phyloP scores from a whole-genome alignment of 129 eudicot species.

The Rutidosis leptorrhynchoides region DNA sequence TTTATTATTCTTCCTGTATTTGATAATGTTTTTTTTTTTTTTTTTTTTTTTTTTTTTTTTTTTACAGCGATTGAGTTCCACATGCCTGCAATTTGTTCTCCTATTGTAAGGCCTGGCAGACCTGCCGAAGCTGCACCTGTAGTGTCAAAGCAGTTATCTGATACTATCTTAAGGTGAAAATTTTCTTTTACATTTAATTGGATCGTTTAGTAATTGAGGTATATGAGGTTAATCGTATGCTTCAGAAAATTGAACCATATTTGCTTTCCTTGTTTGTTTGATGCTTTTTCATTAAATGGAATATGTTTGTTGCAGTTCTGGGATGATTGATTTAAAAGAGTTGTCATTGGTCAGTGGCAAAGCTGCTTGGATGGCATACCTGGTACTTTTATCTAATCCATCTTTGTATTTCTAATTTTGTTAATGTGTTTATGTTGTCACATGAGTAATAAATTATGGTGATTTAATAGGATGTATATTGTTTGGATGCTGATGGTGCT shows the following conservation, averaged over 20 bases:
- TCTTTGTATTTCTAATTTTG: background rate
- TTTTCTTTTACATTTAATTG: background rate
- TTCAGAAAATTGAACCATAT: no score
- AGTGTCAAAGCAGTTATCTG: constrained; percentile 77
- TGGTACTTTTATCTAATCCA: constrained; percentile 48
- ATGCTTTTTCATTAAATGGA: no score
- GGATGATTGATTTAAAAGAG: constrained; percentile 73
- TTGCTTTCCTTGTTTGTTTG: no score
- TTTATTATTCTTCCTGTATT: no score
- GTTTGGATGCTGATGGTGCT: constrained; percentile 97
- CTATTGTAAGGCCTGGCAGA: constrained; percentile 89
- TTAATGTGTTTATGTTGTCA: background rate
- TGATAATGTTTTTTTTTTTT: no score
- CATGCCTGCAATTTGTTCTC: constrained; percentile 98
- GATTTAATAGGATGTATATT: constrained; percentile 74
- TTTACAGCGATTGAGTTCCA: constrained; percentile 81
- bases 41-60: no score
- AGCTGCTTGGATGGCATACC: constrained; percentile 99
- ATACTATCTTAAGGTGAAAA: constrained; percentile 58
- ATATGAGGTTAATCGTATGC: no score
- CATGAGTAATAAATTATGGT: constrained; percentile 1
- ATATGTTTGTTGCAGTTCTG: constrained; percentile 62
- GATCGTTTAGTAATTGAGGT: background rate
- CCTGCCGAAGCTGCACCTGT: constrained; percentile 92
- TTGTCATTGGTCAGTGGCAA: constrained; percentile 88